Evolutionary conservation across 345 rosid genomes (phyloP), one percentile per base, ranked within the genome.

Genomic region (Ceriops zippeliana): DNA sequence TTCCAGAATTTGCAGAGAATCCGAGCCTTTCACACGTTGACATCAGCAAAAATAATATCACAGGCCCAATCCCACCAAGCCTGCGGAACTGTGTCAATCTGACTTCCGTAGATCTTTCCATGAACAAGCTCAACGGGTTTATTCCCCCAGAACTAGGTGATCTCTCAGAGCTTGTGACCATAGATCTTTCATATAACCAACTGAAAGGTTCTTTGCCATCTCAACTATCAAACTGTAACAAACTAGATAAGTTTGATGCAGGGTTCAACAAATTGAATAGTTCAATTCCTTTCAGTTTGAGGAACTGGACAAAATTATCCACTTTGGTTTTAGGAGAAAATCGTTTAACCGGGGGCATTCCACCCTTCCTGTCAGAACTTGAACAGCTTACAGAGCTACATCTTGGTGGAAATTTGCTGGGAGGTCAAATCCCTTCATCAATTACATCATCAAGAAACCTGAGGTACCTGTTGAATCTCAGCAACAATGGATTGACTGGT

Each of bases 211-310:
- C 89, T 72, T 66, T 90, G 69, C 95, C 96, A 7, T 38, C 84
- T 74, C 80, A 85, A 78, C 77, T 92, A 21, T 82, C 95, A 11
- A 71, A 66, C 32, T 92, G 90, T 37, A 27, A 38, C 63, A 71
- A 56, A 38, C 21, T 92, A 11, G 76, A 71, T 31, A 65, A 7
- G 30, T 87, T 90, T 57, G 95, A 90, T 71, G 85, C 78, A 16
- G 86, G 88, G 7, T 88, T 82, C 78, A 92, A 90, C 81, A 80
- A 67, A 5, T 59, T 92, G 72, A 89, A 76, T 42, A 87, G 93
- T 70, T 84, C 87, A 0, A 51, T 89, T 73, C 91, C 92, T 0
- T 65, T 67, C 34, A 81, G 65, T 67, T 73, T 87, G 52, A 82
- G 73, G 10, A 74, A 68, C 38, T 88, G 88, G 90, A 88, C 79